phyloP scores from a whole-genome alignment of 164 flowering plant genomes.

The Liriodendron chinense region DNA sequence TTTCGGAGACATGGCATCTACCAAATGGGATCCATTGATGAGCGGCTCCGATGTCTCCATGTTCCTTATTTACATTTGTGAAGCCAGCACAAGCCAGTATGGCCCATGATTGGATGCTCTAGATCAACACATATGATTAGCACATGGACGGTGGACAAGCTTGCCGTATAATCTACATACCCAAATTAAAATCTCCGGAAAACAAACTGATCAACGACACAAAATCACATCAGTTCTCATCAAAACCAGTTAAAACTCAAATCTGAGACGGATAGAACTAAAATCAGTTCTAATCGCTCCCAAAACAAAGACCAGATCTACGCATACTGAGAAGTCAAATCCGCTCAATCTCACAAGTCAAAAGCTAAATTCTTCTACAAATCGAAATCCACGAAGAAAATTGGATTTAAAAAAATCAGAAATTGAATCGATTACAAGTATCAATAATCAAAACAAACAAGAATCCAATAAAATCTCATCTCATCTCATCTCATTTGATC shows the following conservation, averaged over 20 bases:
- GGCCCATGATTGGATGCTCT: too few species aligned
- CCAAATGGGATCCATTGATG: too few species aligned
- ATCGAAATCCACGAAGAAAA: neutral
- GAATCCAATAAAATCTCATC: neutral
- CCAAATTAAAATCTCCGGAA: neutral
- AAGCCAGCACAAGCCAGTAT: too few species aligned
- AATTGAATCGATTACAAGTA: neutral
- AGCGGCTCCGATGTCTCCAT: too few species aligned
- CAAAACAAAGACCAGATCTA: too few species aligned
- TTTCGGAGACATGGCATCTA: too few species aligned
- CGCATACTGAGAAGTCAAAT: too few species aligned
- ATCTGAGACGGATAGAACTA: neutral
- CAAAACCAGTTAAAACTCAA: neutral
- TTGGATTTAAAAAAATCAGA: neutral
- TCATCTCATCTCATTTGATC: neutral
- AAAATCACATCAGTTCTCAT: neutral
- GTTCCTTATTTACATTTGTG: too few species aligned
- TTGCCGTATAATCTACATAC: neutral
- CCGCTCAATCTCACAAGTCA: neutral
- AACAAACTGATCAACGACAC: neutral
- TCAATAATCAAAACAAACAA: neutral
- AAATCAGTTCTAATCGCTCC: neutral
- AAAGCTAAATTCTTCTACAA: neutral
- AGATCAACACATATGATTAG: too few species aligned
- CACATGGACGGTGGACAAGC: too few species aligned